Evolutionary conservation across 116 monocot species (phyloP), one percentile per base, ranked within the genome.

Genomic region (Posidonia oceanica): DNA sequence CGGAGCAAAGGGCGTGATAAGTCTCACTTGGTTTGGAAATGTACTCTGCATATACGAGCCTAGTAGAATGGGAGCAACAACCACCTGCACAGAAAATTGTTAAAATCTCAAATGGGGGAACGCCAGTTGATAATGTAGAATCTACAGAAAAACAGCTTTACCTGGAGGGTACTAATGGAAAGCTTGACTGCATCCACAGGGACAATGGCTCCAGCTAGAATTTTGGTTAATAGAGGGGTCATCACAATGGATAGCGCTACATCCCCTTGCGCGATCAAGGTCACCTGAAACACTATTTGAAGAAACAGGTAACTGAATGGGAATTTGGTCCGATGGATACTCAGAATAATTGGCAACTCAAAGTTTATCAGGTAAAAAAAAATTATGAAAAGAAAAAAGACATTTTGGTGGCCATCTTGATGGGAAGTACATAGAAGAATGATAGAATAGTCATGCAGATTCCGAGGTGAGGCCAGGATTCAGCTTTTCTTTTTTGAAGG

Each of bases 81-180:
- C 90, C 17, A 84, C 78, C 86, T 86, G 36, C 53, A 71, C 12
- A 74, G 37, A 61, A 67, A 69, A 14, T 48, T n/a, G 72, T 67
- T 61, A 53, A 22, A 3, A 36, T 61, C 36, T 14, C 61, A 61
- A 22, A 61, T 36, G 29, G 29, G 29, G 58, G 15, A 58, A 58
- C 1, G 58, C 2, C 20, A 58, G 17, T 17, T 20, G 61, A 61
- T 36, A 61, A 15, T 14, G 36, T 22, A 62, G 18, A 69, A 48
- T 48, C 48, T 10, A 48, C 48, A 52, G 22, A 22, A 56, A 52
- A 8, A 3, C 15, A 60, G 21, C 44, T 75, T 76, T 72, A 89
- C 89, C 86, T 89, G 89, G 23, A 89, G 73, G 56, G 89, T 89
- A 42, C 89, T 89, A 12, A 89, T 53, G 48, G 89, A 89, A 55